A percentile compares a stretch with the other conserved stretches of the same genome.
Evolutionary conservation across 2,329 filamentous ascomycete genomes (phyloP).

Genomic region (Cryphonectria parasitica): DNA sequence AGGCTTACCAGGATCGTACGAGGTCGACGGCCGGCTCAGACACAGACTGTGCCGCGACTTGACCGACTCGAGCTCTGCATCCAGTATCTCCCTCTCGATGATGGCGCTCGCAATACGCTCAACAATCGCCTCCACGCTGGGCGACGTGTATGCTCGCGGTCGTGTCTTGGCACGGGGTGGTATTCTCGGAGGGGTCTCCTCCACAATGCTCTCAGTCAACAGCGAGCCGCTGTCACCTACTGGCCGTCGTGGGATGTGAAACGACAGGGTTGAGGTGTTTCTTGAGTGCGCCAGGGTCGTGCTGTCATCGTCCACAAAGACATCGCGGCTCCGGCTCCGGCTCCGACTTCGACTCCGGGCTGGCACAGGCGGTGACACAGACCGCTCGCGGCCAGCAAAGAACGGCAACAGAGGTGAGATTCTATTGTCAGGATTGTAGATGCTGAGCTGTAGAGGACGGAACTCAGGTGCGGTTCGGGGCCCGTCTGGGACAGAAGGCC

Average conservation of each 20-base stretch:
- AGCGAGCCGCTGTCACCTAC: slow-evolving; percentile 40
- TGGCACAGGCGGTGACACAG: slow-evolving; percentile 45
- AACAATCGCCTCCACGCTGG: slow-evolving; percentile 55
- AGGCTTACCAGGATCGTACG: slow-evolving; percentile 45
- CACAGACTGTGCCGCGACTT: slow-evolving; percentile 66
- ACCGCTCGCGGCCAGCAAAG: slow-evolving; percentile 46
- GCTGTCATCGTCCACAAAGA: slow-evolving; percentile 40
- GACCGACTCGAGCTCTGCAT: slow-evolving; percentile 63
- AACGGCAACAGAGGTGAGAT: slow-evolving; percentile 62
- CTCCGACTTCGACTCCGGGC: slow-evolving; percentile 36
- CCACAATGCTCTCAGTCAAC: slow-evolving; percentile 36
- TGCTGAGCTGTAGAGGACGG: slow-evolving; percentile 60
- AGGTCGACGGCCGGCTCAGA: slow-evolving; percentile 54
- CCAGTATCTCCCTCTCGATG: slow-evolving; percentile 60
- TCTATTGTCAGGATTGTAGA: slow-evolving; percentile 50
- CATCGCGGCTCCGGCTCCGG: slow-evolving; percentile 37
- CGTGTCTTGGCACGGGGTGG: slow-evolving; percentile 51
- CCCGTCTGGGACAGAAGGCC: slow-evolving; percentile 35
- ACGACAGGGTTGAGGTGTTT: slow-evolving; percentile 58
- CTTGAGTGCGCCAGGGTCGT: slow-evolving; percentile 44
- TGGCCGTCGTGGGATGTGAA: slow-evolving; percentile 57
- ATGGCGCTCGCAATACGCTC: slow-evolving; percentile 61
- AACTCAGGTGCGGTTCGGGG: slow-evolving; percentile 46
- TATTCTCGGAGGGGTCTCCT: slow-evolving; percentile 44
- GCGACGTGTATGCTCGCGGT: slow-evolving; percentile 45